A percentile compares a stretch with the other conserved stretches of the same genome.
Evolutionary conservation across 2,329 filamentous ascomycete species (phyloP).

Genomic region (Ciborinia camelliae): DNA sequence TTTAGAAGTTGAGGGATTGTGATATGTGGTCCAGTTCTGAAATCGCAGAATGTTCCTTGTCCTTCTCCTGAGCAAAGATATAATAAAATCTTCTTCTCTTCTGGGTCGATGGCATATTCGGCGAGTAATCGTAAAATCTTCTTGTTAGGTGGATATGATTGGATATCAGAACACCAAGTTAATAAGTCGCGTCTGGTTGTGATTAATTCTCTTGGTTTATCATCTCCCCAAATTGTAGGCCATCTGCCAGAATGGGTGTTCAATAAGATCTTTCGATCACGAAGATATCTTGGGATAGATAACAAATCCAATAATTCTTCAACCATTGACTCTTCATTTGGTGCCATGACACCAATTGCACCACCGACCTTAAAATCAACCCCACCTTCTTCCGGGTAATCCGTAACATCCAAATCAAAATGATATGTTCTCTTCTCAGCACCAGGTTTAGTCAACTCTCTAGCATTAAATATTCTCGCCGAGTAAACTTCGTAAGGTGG

Average conservation of each 20-base stretch:
- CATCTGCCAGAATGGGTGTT: constrained; percentile 80
- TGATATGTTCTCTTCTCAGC: constrained; percentile 97
- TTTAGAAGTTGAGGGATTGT: constrained; percentile 81
- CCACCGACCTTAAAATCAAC: constrained; percentile 96
- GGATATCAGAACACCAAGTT: constrained; percentile 92
- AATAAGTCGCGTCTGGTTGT: constrained; percentile 90
- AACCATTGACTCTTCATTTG: constrained; percentile 73
- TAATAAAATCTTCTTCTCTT: constrained; percentile 83
- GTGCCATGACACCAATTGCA: constrained; percentile 88
- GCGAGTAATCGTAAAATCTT: constrained; percentile 78
- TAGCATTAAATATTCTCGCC: constrained; percentile 78
- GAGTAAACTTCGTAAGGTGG: constrained; percentile 89
- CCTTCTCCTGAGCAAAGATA: constrained; percentile 88
- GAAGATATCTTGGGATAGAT: constrained; percentile 73
- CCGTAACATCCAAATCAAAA: constrained; percentile 93
- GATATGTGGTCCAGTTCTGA: constrained; percentile 84
- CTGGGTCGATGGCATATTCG: constrained; percentile 73
- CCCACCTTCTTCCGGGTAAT: constrained; percentile 80
- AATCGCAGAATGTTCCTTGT: constrained; percentile 88
- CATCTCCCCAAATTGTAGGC: constrained; percentile 98
- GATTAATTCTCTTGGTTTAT: constrained; percentile 76
- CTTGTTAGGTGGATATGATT: constrained; percentile 90
- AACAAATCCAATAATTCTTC: constrained; percentile 82
- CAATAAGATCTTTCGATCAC: constrained; percentile 78
- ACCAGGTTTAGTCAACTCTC: constrained; percentile 81